Evolutionary conservation across 1,284 basidiomycete species (phyloP).

Genomic region (Leccinum huronense): DNA sequence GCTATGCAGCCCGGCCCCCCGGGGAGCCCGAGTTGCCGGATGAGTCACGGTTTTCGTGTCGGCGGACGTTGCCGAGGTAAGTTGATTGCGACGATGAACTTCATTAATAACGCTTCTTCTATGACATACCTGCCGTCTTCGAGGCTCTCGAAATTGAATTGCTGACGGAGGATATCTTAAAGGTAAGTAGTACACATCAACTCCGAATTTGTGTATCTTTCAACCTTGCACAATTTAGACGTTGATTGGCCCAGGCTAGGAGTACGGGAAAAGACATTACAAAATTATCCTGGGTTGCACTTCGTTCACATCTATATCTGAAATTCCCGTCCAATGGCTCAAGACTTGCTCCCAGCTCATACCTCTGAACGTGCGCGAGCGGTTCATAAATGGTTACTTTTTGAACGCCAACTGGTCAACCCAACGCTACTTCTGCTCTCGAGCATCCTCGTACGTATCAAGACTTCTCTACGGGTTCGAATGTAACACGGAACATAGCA

Average conservation of each 20-base stretch:
- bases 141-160: constrained; percentile 85
- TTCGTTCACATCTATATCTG: constrained; percentile 71
- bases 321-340: constrained; percentile 80
- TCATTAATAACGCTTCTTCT: constrained; percentile 15
- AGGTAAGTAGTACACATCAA: constrained; percentile 43
- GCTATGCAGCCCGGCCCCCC: too few relatives aligned
- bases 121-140: constrained; percentile 60
- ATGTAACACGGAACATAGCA: constrained; percentile 38
- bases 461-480: constrained; percentile 1
- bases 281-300: constrained; percentile 85
- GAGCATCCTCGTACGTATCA: constrained; percentile 51
- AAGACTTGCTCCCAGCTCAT: constrained; percentile 79
- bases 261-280: constrained; percentile 52
- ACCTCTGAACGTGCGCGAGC: constrained; percentile 62
- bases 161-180: constrained; percentile 79
- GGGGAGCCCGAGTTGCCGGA: too few relatives aligned
- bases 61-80: constrained; percentile 45
- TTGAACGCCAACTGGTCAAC: constrained; percentile 79
- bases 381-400: constrained; percentile 62
- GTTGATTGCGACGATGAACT: constrained; percentile 35
- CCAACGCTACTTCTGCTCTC: constrained; percentile 64
- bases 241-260: constrained; percentile 37
- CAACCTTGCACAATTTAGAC: constrained; percentile 31
- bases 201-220: neutral
- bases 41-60: constrained; percentile 56